Conservation (phyloP, 2,329 filamentous ascomycete species). For the Fusarium sulawesiense region DNA sequence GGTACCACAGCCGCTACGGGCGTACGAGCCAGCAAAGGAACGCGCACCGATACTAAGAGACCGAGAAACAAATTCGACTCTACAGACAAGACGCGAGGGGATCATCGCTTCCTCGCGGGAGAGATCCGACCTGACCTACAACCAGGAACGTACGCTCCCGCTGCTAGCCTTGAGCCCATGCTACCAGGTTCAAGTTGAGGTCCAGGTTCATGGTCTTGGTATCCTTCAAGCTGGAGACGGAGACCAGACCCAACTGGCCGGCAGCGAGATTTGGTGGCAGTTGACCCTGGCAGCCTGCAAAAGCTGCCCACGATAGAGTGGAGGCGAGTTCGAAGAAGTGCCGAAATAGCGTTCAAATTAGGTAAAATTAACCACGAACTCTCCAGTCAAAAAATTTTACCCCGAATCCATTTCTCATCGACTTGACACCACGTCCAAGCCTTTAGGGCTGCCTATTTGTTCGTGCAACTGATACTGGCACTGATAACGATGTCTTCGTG, state of each 20-base stretch:
- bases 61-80: constrained; percentile 16
- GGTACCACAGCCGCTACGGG: not conserved
- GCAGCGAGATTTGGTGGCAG: constrained; percentile 29
- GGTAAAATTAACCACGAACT: constrained; percentile 51
- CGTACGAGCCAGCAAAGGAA: constrained; percentile 20
- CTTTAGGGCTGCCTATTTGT: constrained; percentile 39
- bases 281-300: constrained; percentile 10
- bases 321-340: constrained; percentile 42
- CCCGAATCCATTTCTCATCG: constrained; percentile 50
- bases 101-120: constrained; percentile 25
- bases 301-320: constrained; percentile 42
- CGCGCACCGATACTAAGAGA: constrained; percentile 2
- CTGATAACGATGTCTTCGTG: constrained; percentile 26
- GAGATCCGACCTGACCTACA: constrained; percentile 14
- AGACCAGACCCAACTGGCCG: constrained; percentile 18
- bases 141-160: constrained; percentile 35
- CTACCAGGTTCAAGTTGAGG: not conserved
- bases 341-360: constrained; percentile 51
- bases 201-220: constrained; percentile 7
- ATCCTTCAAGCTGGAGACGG: constrained; percentile 1
- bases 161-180: constrained; percentile 4
- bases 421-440: constrained; percentile 42
- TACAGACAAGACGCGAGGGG: constrained; percentile 6
- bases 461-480: constrained; percentile 42
- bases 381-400: constrained; percentile 53